Evolutionary conservation across 805 yeast genomes (phyloP).

Genomic region (Saccharomycopsis synnaedendra): DNA sequence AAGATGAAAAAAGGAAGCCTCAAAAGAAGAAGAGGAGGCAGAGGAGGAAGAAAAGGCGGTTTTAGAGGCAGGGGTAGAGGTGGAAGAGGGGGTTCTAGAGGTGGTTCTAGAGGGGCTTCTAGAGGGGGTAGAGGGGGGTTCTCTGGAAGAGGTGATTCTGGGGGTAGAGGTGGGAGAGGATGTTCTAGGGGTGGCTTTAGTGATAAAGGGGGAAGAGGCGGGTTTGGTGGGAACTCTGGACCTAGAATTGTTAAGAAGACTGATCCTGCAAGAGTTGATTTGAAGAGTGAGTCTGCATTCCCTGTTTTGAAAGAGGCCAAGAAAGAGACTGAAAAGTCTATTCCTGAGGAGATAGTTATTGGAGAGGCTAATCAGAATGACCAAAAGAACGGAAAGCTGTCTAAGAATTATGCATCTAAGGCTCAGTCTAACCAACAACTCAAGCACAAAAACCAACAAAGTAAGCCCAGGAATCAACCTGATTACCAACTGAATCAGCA

Average conservation of each 20-base stretch:
- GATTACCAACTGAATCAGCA: too few species aligned
- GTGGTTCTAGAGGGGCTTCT: conserved; percentile 4
- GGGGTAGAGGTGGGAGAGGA: conserved; percentile 1
- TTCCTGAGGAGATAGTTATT: not conserved
- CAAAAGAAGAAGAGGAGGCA: conserved; percentile 27
- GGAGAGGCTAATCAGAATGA: not conserved
- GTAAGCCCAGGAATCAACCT: too few species aligned
- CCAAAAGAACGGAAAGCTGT: not conserved
- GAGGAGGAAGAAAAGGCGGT: conserved; percentile 18
- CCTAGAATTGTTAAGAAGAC: not conserved
- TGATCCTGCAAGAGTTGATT: not conserved
- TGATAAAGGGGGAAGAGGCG: not conserved
- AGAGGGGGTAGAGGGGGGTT: conserved; percentile 3
- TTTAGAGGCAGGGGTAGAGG: conserved; percentile 2
- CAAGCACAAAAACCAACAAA: too few species aligned
- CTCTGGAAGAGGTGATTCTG: not conserved
- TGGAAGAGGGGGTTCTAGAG: conserved; percentile 12
- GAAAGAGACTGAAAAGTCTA: too few species aligned
- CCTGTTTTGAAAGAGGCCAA: not conserved
- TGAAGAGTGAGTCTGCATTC: not conserved
- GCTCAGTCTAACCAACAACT: too few species aligned
- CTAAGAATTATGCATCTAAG: too few species aligned
- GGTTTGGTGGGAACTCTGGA: not conserved
- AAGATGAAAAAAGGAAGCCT: conserved; percentile 20
- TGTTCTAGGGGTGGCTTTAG: conserved; percentile 1